Base-by-base conservation (phyloP, 2,329 filamentous ascomycete species). In the Aureobasidium namibiae region DNA sequence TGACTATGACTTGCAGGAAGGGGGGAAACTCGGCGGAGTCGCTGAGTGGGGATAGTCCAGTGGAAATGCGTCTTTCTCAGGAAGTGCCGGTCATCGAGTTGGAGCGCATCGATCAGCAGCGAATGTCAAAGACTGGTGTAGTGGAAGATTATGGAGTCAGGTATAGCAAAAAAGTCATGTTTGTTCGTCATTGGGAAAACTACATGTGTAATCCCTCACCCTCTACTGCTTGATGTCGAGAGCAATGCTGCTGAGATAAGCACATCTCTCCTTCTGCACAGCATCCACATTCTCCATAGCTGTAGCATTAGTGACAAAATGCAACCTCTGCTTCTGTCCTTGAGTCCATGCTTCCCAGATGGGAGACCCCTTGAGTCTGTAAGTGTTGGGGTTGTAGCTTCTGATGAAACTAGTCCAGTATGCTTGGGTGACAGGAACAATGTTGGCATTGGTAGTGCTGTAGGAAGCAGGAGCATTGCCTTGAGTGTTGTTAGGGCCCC, bases 331-430 rank as follows among this genome's bases (percentile, higher is more conserved):
- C 24, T 61, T 70, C 18, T 61, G 64, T 21, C 67, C 65, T 13
- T 62, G 56, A 1, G 64, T 66, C 68, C 77, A 84, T 4, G 69
- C 68, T 62, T 74, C 69, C 84, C 84, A 87, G 58, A 70, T 70
- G 3, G 82, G 80, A 44, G 75, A 74, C 0, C 76, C 78, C 0
- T 62, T 38, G 44, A 70, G 63, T 9, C 81, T 76, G 58, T 77
- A 71, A 16, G 65, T 75, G 67, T 91, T 92, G 0, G 88, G 88
- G 68, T 92, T 76, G 38, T 83, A 78, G 0, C 76, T 77, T 26
- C 81, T 74, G 61, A 92, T 83, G 67, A 92, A 92, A 63, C 84
- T 88, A 1, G 84, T 82, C 86, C 87, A 91, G 70, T 90, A 92
- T 0, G 77, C 80, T 66, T 89, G 85, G 29, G 88, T 80, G 0